Base-by-base conservation (phyloP, 2,329 filamentous ascomycete species). In the Trichoderma sp. region DNA sequence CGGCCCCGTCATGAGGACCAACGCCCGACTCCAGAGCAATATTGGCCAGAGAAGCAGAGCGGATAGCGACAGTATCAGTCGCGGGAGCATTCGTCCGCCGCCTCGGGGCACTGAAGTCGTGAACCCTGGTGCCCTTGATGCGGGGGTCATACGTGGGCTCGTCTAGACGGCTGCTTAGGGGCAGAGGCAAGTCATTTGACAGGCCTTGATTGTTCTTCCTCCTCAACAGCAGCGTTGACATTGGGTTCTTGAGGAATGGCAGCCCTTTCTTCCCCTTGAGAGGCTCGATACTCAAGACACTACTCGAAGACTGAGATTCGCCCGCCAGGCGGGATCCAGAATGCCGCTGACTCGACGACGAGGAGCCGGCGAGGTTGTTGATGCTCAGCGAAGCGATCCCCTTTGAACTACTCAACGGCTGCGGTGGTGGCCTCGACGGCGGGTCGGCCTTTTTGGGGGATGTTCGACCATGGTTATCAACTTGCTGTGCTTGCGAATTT, bases 61-160 rank as follows among this genome's bases (percentile, higher is more conserved):
- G 41, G 66, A 68, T 19, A 58, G 69, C 39, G 51, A 63, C 62
- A 24, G 41, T 64, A 60, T 66, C 65, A 68, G 67, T 24, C 44
- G 19, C 26, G 58, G 67, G 52, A 7, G 68, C 68, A 28, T 68
- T 71, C 9, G 67, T 81, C 67, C 78, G 81, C 26, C 80, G 80
- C 57, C 85, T 78, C 1, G 86, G 87, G 0, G 84, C 85, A 71
- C 86, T 89, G 70, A 88, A 90, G 73, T 87, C 88, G 72, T 90
- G 88, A 57, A 89, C 82, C 54, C 82, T 80, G 7, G 84, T 90
- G 56, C 85, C 88, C 71, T 81, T 82, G 68, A 90, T 90, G 10
- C 85, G 81, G 19, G 87, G 87, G 69, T 89, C 87, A 69, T 88
- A 88, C 21, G 76, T 74, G 5, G 81, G 79, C 69, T 83, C 82